Evolutionary conservation across 2,329 filamentous ascomycete species (phyloP), one percentile per base, ranked within the genome.

Genomic region (Fusarium coicis): DNA sequence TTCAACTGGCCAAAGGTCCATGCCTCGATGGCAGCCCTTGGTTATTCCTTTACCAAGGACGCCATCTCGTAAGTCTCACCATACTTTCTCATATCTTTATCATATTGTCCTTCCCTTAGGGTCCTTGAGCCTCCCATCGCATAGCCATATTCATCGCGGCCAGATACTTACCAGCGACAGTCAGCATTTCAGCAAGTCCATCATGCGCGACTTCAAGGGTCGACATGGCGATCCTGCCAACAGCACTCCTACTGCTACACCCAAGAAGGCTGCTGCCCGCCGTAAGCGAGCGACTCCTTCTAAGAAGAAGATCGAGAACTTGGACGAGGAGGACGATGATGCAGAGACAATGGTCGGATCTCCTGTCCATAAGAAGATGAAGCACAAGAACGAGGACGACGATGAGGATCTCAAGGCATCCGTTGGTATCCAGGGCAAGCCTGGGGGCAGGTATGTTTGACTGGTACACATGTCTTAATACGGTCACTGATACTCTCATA

Each of bases 171-270:
- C 47, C 19, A 52, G 1, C 19, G 40, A 46, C 46, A 84, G 83
- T 5, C 83, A 84, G 72, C 82, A 82, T 52, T 84, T 82, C 72
- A 78, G 77, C 71, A 84, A 84, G 72, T 68, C 72, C 26, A 80
- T 84, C 70, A 73, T 83, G 68, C 80, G 78, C 42, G 76, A 81
- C 11, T 83, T 82, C 74, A 80, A 78, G 43, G 57, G 55, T 23
- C 80, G 80, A 18, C 74, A 78, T 58, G 76, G 74, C 42, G 60
- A 50, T 4, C 11, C 52, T 19, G 32, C 59, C 32, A 59, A 58
- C 26, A 36, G 44, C 14, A 39, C 26, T 26, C 54, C 71, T n/a
- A n/a, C 72, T 10, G 42, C 72, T 4, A 54, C 68, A 10, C 61
- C 74, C 30, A 78, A 73, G 62, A 79, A 77, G 59, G 32, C 49